Percentiles rank a stretch among this genome's conserved stretches.
These are phyloP conservation scores for Phytophthora citricola DNA, from an alignment of 352 stramenopile genomes.

Conservation along the genomic window DNA sequence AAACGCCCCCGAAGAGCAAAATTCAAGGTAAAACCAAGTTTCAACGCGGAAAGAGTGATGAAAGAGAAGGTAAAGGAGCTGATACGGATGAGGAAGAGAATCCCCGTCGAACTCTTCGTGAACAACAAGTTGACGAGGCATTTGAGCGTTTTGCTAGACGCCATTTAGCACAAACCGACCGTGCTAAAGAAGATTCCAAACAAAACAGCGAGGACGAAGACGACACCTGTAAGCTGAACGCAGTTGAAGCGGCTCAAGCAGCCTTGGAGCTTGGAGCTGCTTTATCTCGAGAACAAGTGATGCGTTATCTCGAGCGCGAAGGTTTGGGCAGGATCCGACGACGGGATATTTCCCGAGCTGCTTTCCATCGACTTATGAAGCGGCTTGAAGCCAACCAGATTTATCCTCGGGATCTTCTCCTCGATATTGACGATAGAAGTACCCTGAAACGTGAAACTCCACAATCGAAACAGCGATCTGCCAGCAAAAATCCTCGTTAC, in stretches of 20 bases:
- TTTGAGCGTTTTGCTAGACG: conserved; percentile 39
- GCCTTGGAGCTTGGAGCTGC: conserved; percentile 70
- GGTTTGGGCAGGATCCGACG: conserved; percentile 48
- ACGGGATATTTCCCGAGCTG: conserved; percentile 39
- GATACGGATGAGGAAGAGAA: conserved; percentile 38
- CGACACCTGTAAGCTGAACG: conserved; percentile 33
- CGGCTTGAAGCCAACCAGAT: conserved; percentile 45
- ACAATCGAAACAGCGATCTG: not conserved
- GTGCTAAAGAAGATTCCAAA: conserved; percentile 18
- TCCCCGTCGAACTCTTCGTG: conserved; percentile 16
- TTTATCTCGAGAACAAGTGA: conserved; percentile 65
- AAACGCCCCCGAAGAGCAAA: not conserved
- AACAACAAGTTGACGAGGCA: conserved; percentile 32
- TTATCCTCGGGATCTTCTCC: conserved; percentile 30
- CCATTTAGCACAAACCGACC: not conserved
- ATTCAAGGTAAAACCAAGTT: not conserved
- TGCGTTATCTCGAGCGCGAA: conserved; percentile 63
- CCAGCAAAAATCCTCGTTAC: conserved; percentile 35
- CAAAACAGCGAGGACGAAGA: conserved; percentile 41
- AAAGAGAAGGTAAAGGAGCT: conserved; percentile 37
- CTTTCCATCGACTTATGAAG: conserved; percentile 48
- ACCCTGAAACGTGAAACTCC: not conserved
- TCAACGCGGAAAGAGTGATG: conserved; percentile 11
- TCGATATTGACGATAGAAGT: conserved; percentile 18
- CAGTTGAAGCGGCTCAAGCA: conserved; percentile 68